Percentiles rank a stretch among this genome's conserved stretches.
Conservation (phyloP, 352 stramenopile genomes). For the Pythium phragmiticola region DNA sequence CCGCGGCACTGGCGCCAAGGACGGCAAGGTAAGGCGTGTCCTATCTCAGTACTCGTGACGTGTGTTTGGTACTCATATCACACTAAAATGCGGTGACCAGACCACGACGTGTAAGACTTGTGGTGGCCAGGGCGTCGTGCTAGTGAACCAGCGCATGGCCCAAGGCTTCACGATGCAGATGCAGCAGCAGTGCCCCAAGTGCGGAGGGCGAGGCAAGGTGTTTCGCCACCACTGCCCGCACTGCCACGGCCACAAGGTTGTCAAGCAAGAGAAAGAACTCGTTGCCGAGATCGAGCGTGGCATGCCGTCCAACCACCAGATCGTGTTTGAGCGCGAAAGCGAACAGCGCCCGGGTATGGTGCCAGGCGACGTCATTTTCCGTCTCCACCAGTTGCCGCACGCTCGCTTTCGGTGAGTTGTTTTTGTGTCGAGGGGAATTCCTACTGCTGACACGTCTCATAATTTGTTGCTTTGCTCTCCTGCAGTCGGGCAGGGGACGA, state of each 20-base stretch:
- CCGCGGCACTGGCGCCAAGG: conserved; percentile 77
- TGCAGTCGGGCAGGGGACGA: conserved; percentile 91
- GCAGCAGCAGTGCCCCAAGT: conserved; percentile 86
- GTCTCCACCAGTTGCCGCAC: conserved; percentile 90
- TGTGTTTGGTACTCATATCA: background rate
- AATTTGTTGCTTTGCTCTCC: background rate
- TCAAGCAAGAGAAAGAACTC: conserved; percentile 78
- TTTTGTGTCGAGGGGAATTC: background rate
- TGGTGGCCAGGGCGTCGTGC: conserved; percentile 63
- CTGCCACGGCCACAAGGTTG: conserved; percentile 81
- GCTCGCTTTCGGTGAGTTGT: conserved; percentile 73
- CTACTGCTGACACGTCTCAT: background rate
- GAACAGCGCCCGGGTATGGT: conserved; percentile 83
- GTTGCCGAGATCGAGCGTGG: conserved; percentile 77
- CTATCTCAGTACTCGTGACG: background rate
- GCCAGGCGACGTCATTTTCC: conserved; percentile 95
- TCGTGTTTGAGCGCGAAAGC: conserved; percentile 86
- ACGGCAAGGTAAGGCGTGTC: conserved; percentile 49
- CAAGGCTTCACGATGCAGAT: conserved; percentile 88
- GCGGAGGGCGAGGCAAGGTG: conserved; percentile 88
- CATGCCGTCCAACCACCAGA: conserved; percentile 82
- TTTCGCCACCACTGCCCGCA: conserved; percentile 95
- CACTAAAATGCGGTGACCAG: conserved; percentile 11
- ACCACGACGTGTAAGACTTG: conserved; percentile 76
- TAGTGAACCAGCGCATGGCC: conserved; percentile 83